phyloP scores from a whole-genome alignment of 2,329 filamentous ascomycete genomes.

The Colletotrichum phormii region DNA sequence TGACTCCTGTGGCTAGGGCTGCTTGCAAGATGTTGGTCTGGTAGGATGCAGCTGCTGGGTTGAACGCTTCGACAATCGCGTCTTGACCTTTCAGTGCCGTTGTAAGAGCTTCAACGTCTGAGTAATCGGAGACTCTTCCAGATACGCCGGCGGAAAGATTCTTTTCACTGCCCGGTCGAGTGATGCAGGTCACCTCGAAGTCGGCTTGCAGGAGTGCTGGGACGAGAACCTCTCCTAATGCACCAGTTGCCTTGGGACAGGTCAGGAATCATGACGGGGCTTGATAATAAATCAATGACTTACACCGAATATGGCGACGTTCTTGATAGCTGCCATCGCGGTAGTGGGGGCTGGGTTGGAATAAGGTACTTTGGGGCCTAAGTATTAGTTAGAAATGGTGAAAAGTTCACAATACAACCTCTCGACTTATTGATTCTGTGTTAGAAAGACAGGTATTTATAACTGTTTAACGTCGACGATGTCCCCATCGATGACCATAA shows the following conservation, averaged over 20 bases:
- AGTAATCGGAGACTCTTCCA: constrained; percentile 57
- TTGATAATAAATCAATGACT: background rate
- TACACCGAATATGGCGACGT: constrained; percentile 14
- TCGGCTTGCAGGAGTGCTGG: constrained; percentile 2
- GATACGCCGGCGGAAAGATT: constrained; percentile 47
- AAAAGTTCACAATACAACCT: too few species aligned
- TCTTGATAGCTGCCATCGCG: constrained; percentile 4
- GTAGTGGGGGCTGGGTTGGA: too few species aligned
- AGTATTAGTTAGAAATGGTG: too few species aligned
- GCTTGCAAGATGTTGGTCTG: constrained; percentile 38
- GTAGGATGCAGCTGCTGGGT: constrained; percentile 38
- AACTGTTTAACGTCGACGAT: too few species aligned
- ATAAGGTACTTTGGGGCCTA: too few species aligned
- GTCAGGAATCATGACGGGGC: background rate
- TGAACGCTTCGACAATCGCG: constrained; percentile 46
- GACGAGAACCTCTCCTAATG: constrained; percentile 8
- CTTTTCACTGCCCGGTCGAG: background rate
- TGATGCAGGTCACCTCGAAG: constrained; percentile 8
- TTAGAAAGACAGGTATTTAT: background rate
- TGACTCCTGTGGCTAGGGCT: constrained; percentile 35
- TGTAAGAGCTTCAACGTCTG: constrained; percentile 48
- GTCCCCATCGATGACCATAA: background rate
- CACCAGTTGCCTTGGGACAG: background rate
- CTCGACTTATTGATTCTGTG: too few species aligned
- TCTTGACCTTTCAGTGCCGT: constrained; percentile 47